A percentile compares a stretch with the other conserved stretches of the same genome.
These are phyloP conservation scores for Vanrija humicola DNA, from an alignment of 1,284 basidiomycete genomes.

Conservation along the genomic window DNA sequence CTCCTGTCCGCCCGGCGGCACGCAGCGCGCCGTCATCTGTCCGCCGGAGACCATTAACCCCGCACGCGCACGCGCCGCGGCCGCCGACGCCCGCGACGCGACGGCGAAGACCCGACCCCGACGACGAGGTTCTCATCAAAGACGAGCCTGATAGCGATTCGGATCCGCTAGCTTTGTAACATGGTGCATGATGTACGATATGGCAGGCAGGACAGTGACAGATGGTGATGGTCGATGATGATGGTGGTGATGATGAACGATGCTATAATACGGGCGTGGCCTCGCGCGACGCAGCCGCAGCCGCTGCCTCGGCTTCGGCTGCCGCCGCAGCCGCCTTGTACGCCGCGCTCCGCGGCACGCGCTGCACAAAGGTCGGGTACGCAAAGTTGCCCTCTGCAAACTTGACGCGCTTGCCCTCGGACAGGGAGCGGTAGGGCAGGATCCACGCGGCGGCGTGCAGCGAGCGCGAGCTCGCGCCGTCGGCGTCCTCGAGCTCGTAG, in stretches of 20 bases:
- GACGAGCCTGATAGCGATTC: constrained; percentile 9
- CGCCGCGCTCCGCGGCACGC: constrained; percentile 3
- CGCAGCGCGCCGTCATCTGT: not conserved
- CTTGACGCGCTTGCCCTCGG: constrained; percentile 41
- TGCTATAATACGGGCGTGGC: not conserved
- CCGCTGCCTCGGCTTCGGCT: not conserved
- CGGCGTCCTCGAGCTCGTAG: constrained; percentile 24
- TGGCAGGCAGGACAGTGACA: not conserved
- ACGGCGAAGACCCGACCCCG: not conserved
- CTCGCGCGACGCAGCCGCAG: not conserved
- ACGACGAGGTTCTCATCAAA: constrained; percentile 5
- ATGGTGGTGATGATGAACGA: not conserved
- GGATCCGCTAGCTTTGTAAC: constrained; percentile 7
- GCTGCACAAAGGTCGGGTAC: constrained; percentile 26
- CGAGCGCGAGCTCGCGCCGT: not conserved
- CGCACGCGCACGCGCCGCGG: not conserved
- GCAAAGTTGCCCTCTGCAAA: constrained; percentile 41
- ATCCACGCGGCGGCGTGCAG: constrained; percentile 33
- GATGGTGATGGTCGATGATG: not conserved
- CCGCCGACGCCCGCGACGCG: not conserved
- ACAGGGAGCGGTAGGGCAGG: constrained; percentile 41
- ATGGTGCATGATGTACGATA: not conserved
- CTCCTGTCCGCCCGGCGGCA: too few species aligned
- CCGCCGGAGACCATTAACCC: not conserved
- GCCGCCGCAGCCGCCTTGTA: not conserved